Evolutionary conservation across 495 filamentous ascomycete species (phyloP).

Genomic region (Xylaria acuta): DNA sequence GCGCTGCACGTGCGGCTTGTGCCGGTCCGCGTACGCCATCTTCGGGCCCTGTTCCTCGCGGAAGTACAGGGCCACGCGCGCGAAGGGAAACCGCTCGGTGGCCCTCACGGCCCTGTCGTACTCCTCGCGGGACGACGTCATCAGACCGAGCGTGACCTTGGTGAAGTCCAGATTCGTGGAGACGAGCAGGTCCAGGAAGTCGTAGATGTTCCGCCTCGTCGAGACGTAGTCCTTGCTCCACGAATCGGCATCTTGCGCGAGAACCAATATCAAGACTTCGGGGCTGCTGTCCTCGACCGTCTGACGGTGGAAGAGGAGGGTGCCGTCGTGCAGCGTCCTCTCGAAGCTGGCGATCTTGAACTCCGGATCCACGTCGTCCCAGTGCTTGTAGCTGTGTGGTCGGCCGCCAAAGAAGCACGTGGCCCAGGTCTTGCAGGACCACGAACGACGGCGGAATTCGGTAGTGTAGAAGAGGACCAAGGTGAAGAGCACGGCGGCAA

Average conservation of each 20-base stretch:
- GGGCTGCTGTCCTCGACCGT: conserved; percentile 31
- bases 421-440: conserved; percentile 34
- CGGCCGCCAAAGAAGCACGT: conserved; percentile 28
- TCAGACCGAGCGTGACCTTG: conserved; percentile 29
- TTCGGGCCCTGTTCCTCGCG: conserved; percentile 28
- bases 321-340: conserved; percentile 33
- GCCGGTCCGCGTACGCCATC: conserved; percentile 30
- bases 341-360: conserved; percentile 27
- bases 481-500: conserved; percentile 24
- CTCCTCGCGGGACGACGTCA: conserved; percentile 34
- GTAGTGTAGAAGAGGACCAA: conserved; percentile 32
- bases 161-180: conserved; percentile 32
- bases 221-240: conserved; percentile 35
- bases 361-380: conserved; percentile 31
- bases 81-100: conserved; percentile 29
- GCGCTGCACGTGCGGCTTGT: conserved; percentile 28
- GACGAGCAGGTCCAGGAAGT: conserved; percentile 33
- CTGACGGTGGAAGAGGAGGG: conserved; percentile 30
- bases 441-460: conserved; percentile 30
- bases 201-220: conserved; percentile 34
- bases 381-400: conserved; percentile 30
- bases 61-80: conserved; percentile 31
- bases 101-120: conserved; percentile 30
- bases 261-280: conserved; percentile 29
- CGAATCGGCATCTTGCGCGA: conserved; percentile 29